Evolutionary conservation across 2,329 filamentous ascomycete species (phyloP), one percentile per base, ranked within the genome.

Genomic region (Hymenotorrendiella dingleyae): DNA sequence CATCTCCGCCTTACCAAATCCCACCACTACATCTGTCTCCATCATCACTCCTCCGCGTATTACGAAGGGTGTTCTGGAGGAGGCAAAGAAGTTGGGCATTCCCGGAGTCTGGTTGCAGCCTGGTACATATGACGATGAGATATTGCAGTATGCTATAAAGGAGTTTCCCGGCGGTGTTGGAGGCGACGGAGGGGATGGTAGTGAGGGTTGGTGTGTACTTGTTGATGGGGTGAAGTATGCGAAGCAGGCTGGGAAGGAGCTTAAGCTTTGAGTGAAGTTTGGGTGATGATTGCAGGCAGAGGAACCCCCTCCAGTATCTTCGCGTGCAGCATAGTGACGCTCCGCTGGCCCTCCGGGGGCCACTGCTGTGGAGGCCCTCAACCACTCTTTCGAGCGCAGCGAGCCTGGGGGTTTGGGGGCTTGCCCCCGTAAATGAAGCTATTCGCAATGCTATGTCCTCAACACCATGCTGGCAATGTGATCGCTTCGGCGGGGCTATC

Each of bases 71-170:
- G 70, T 94, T 6, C 69, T 97, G 29, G 71, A 80, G 49, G 85
- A 94, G 63, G 93, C 91, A 0, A 85, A 82, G 63, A 70, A 76
- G 43, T 71, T 84, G 9, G 82, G 89, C 3, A 68, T 94, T 33
- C 74, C 78, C 14, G 76, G 86, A 20, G 81, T 95, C 4, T 95
- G 87, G 85, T 68, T 97, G 52, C 93, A 97, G 67, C 93, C 93
- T 0, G 93, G 91, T 1, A 90, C 80, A 12, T 97, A 85, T 60
- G 81, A 95, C 61, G 78, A 85, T 39, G 78, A 80, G 45, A 84
- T 88, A 17, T 61, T 95, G 49, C 68, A 74, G 29, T 89, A 77
- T 63, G 88, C 86, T 3, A 69, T 73, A 47, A 68, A 68, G 34
- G 74, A 84, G 51, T 95, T 93, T 56, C 69, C 80, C 52, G 79